Conservation (phyloP, 768 basidiomycete genomes). For the Suillus subalutaceus region DNA sequence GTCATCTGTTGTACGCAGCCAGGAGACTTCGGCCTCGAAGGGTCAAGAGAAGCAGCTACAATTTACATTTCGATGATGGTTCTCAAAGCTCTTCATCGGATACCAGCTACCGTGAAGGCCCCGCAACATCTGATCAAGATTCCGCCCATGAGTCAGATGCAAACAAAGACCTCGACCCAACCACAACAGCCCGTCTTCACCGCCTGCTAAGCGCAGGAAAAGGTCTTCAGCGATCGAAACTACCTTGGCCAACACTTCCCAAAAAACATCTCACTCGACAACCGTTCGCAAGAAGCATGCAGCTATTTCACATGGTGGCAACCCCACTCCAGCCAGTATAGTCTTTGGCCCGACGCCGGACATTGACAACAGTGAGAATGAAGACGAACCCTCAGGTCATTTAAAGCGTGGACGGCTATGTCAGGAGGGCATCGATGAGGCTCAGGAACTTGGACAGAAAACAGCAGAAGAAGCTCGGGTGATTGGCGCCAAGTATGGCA, state of each 20-base stretch:
- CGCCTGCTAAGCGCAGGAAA: not conserved
- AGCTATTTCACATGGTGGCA: not conserved
- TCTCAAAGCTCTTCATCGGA: not conserved
- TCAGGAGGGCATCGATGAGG: not conserved
- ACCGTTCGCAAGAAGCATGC: not conserved
- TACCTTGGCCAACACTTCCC: too few relatives aligned
- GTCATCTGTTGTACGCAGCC: not conserved
- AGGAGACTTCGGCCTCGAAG: not conserved
- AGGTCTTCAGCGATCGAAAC: not conserved
- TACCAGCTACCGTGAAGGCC: not conserved
- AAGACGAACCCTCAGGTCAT: not conserved
- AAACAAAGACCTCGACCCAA: too few relatives aligned
- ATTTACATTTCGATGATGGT: not conserved
- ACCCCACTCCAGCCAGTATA: not conserved
- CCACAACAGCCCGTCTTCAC: not conserved
- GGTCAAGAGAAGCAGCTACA: not conserved
- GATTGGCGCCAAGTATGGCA: conserved; percentile 1
- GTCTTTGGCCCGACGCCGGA: not conserved
- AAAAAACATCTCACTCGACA: not conserved
- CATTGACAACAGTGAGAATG: not conserved
- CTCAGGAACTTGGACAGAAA: not conserved
- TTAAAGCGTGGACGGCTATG: not conserved
- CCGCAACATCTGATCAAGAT: not conserved
- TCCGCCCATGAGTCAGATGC: too few relatives aligned
- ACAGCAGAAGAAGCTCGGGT: not conserved